Base-by-base conservation (phyloP, 2,329 filamentous ascomycete genomes). In the Cadophora malorum region DNA sequence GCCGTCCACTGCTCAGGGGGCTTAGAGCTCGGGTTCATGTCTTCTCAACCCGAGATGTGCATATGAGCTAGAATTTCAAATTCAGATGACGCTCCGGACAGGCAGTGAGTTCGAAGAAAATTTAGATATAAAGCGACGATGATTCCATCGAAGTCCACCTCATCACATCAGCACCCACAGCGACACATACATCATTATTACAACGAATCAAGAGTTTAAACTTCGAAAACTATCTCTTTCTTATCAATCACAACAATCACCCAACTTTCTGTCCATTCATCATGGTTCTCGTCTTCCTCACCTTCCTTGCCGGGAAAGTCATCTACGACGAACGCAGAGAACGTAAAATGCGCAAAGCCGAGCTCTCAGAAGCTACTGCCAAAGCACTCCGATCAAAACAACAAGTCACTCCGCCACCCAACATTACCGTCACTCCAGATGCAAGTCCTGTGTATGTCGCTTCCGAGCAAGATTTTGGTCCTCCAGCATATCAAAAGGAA, bases 261-360 rank as follows among this genome's bases (percentile, higher is more conserved):
- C 10, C 10, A 28, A 5, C 6, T 7, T 4, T 25, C 9, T 9
- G 1, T 19, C 12, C 58, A 21, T 55, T 14, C 31, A 64, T 9
- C 33, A 64, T 64, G 61, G 21, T 25, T n/a, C 19, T 55, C 33
- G 16, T 58, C 10, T 3, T 64, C 33, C 25, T 64, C 38, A 55
- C 38, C 1, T 45, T 64, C 10, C 38, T 64, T n/a, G 49, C 61
- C 9, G 49, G 61, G 4, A 64, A 64, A 45, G 10, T 55, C 31
- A 41, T 55, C n/a, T 64, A 64, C 33, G 49, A 64, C n/a, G 49
- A 38, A 3, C 31, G 10, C 49, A 64, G 55, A 21, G 33, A 38
- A n/a, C 55, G 55, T 3, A 38, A 64, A 21, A 64, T 16, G 10
- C 28, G 33, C 61, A 55, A 64, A 28, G 49, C 47, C 19, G 19